Evolutionary conservation across 75 land plant genomes (phyloP), one percentile per base, ranked within the genome.

Genomic region (Adiantum capillusveneris): DNA sequence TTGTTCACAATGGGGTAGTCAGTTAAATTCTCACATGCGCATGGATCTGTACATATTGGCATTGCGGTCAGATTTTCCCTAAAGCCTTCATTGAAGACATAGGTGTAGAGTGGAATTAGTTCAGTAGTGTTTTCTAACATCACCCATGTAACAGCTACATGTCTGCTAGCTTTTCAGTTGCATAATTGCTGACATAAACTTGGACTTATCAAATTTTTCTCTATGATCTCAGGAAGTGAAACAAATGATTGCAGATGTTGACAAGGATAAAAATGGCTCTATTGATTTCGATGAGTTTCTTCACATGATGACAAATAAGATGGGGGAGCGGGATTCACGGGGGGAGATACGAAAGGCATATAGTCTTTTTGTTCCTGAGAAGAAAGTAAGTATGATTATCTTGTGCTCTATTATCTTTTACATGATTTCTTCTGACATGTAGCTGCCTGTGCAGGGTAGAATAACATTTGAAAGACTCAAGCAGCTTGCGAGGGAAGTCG

Each of bases 271-370:
- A 12, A 87, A 84, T 66, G 91, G 91, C 0, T 62, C 84, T 1
- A 84, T 87, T 58, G 91, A 87, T 46, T 84, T 81, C 65, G 91
- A 94, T 51, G 98, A 94, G 59, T 94, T 94, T 74, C 64, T 75
- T 27, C 76, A 83, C 58, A 94, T 94, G 91, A 90, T 90, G 98
- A 94, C 96, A 13, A 80, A 82, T 17, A 94, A 94, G 59, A 86
- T 90, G 59, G 96, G 98, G 25, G 98, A 94, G 60, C 85, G 97
- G 41, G 98, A 94, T 68, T 69, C 88, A 17, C 81, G 79, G 58
- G 96, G 92, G 36, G 96, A 94, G 57, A 81, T 94, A 25, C 74
- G 61, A 55, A 90, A 82, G 70, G 91, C 91, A 21, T 94, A 90
- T 59, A 74, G 57, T 3, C 68, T 90, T 7, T 81, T 94, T 69